Percentiles rank a stretch among this genome's conserved stretches.
These are phyloP conservation scores for Huntiella bhutanensis DNA, from an alignment of 2,329 filamentous ascomycete genomes.

Conservation along the genomic window DNA sequence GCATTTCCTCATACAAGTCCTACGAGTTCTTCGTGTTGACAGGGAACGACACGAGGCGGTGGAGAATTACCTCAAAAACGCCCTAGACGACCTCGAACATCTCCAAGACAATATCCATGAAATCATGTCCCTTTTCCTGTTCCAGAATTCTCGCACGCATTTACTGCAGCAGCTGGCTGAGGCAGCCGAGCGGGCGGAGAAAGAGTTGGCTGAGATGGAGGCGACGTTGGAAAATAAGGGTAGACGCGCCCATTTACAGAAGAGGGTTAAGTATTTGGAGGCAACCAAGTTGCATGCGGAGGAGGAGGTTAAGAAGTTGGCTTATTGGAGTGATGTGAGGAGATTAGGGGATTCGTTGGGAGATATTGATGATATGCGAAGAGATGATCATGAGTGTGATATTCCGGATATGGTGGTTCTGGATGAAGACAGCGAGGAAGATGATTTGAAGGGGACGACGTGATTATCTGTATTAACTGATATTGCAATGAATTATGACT, in stretches of 20 bases:
- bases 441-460: not conserved
- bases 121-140: slow-evolving; percentile 73
- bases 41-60: slow-evolving; percentile 78
- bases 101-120: slow-evolving; percentile 62
- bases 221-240: slow-evolving; percentile 21
- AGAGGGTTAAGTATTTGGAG: slow-evolving; percentile 47
- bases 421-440: not conserved
- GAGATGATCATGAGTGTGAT: slow-evolving; percentile 10
- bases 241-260: slow-evolving; percentile 17
- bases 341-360: slow-evolving; percentile 38
- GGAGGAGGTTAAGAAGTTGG: slow-evolving; percentile 59
- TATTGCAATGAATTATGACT: too few relatives aligned
- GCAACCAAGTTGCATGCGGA: slow-evolving; percentile 60
- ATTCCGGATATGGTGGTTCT: slow-evolving; percentile 3
- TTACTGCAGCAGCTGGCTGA: slow-evolving; percentile 52
- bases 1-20: slow-evolving; percentile 44
- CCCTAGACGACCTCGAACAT: slow-evolving; percentile 43
- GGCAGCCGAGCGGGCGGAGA: slow-evolving; percentile 32
- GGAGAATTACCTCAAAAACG: slow-evolving; percentile 58
- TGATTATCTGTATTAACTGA: too few relatives aligned
- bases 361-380: slow-evolving; percentile 23
- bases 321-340: slow-evolving; percentile 77
- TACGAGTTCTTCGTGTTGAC: slow-evolving; percentile 61
- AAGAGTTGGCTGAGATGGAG: slow-evolving; percentile 23
- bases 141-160: slow-evolving; percentile 68